Evolutionary conservation across 805 yeast genomes (phyloP).

Genomic region (Pichia insulana): DNA sequence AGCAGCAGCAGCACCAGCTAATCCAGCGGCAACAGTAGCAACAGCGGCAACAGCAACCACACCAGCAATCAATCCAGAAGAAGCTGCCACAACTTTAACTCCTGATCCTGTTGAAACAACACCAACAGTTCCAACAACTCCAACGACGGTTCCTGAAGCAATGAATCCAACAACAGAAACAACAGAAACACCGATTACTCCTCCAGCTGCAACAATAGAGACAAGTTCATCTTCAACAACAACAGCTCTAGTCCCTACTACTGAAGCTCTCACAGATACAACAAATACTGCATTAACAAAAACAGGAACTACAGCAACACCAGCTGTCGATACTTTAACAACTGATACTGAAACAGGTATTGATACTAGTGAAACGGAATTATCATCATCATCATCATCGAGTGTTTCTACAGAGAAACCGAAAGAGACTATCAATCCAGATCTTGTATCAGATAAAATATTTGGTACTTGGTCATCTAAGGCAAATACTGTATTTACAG

Average conservation of each 20-base stretch:
- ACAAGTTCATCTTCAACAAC: constrained; percentile 13
- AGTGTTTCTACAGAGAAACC: constrained; percentile 5
- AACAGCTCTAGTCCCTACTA: constrained; percentile 2
- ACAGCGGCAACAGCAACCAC: no score
- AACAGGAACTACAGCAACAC: constrained; percentile 11
- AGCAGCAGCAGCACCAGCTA: not conserved
- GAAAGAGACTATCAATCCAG: constrained; percentile 6
- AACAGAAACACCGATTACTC: constrained; percentile 7
- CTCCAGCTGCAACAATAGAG: constrained; percentile 7
- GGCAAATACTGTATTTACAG: constrained; percentile 90
- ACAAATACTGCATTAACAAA: constrained; percentile 10
- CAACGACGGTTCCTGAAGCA: constrained; percentile 8
- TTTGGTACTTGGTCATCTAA: constrained; percentile 96
- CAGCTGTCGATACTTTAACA: constrained; percentile 8
- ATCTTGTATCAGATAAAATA: constrained; percentile 21
- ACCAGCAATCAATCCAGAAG: not conserved
- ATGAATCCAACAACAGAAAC: constrained; percentile 7
- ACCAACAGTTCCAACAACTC: constrained; percentile 4
- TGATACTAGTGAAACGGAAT: not conserved
- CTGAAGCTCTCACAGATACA: not conserved
- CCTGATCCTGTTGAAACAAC: constrained; percentile 2
- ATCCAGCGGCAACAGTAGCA: no score
- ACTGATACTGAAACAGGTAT: not conserved
- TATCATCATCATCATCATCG: no score
- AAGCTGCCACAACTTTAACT: not conserved